phyloP scores from a whole-genome alignment of 345 rosid species.

The Salix udensis region DNA sequence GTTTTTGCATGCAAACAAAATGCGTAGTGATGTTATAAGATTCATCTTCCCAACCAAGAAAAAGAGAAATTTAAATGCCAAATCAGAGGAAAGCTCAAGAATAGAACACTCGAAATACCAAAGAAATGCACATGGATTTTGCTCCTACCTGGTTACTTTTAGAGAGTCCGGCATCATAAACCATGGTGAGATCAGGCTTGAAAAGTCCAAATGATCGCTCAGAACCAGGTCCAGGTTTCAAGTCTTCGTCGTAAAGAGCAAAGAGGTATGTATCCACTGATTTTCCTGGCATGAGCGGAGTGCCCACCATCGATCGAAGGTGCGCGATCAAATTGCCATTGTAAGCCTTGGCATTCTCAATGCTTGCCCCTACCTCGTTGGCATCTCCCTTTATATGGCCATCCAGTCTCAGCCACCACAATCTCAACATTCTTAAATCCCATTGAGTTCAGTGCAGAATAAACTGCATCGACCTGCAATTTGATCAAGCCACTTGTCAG shows the following conservation, averaged over 20 bases:
- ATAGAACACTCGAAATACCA: neutral
- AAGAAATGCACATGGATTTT: neutral
- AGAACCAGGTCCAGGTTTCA: conserved; percentile 73
- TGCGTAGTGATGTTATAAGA: too few relatives aligned
- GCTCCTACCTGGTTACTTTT: conserved; percentile 37
- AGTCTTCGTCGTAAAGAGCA: conserved; percentile 79
- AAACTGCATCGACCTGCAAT: conserved; percentile 74
- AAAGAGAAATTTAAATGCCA: too few relatives aligned
- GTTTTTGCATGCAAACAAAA: too few relatives aligned
- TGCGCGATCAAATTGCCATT: conserved; percentile 78
- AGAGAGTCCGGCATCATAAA: conserved; percentile 70
- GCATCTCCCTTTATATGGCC: conserved; percentile 95
- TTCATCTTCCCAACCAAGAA: too few relatives aligned
- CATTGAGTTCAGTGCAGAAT: conserved; percentile 57
- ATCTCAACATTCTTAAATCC: conserved; percentile 79
- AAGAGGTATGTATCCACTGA: conserved; percentile 80
- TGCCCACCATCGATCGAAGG: conserved; percentile 68
- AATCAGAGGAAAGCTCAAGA: too few relatives aligned
- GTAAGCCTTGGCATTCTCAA: conserved; percentile 85
- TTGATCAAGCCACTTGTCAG: neutral
- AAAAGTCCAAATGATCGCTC: conserved; percentile 76
- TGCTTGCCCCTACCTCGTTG: conserved; percentile 59
- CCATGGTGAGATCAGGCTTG: conserved; percentile 66
- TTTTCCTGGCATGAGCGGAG: conserved; percentile 91
- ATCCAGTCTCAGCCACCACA: conserved; percentile 90